phyloP scores from a whole-genome alignment of 441 rosid genomes.

The Pelargonium myrrhifolium region DNA sequence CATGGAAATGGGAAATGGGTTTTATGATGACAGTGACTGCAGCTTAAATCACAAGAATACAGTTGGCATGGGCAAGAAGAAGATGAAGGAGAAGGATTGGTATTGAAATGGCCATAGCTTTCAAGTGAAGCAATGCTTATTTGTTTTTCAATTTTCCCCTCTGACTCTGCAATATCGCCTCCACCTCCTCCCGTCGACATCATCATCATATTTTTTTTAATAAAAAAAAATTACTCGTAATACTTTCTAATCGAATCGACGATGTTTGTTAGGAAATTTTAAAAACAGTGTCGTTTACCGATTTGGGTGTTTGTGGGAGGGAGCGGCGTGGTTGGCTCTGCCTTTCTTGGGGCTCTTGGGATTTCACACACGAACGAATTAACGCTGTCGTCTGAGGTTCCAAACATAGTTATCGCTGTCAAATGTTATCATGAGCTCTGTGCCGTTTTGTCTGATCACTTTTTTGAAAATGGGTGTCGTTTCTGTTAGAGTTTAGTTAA shows the following conservation, averaged over 20 bases:
- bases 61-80: conserved; percentile 1
- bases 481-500: neutral
- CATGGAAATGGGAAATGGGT: conserved; percentile 5
- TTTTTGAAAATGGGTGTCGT: neutral
- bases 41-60: conserved; percentile 3
- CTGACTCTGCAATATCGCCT: too few species aligned
- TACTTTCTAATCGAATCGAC: conserved; percentile 1
- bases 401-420: neutral
- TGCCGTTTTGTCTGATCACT: neutral
- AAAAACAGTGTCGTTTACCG: conserved; percentile 2
- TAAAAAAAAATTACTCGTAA: too few species aligned
- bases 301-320: conserved; percentile 2
- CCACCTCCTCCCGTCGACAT: too few species aligned
- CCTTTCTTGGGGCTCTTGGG: neutral
- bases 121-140: conserved; percentile 1
- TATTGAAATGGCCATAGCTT: neutral
- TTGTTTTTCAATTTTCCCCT: neutral
- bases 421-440: neutral
- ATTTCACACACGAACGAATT: neutral
- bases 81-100: neutral
- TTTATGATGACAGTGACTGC: neutral
- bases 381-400: conserved; percentile 4
- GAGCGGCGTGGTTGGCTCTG: neutral
- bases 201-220: too few species aligned
- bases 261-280: neutral